Conservation (phyloP, 2,329 filamentous ascomycete species). For the Diplodia seriata region DNA sequence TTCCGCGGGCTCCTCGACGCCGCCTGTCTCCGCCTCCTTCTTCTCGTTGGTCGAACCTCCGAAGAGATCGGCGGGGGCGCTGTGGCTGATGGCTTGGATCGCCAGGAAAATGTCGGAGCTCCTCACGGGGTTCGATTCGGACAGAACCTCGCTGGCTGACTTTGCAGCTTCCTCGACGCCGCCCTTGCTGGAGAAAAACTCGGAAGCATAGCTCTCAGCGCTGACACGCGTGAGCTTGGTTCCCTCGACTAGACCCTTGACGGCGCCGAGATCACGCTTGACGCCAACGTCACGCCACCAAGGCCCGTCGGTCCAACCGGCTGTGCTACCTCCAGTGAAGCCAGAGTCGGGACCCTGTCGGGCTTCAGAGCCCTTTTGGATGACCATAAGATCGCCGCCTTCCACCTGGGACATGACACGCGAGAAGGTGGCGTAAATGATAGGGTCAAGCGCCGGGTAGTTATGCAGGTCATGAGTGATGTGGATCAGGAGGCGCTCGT, state of each 20-base stretch:
- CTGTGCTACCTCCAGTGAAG: conserved; percentile 55
- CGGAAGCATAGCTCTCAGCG: conserved; percentile 84
- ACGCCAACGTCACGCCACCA: conserved; percentile 85
- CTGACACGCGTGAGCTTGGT: conserved; percentile 90
- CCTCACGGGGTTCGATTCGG: conserved; percentile 85
- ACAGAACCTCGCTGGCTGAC: conserved; percentile 78
- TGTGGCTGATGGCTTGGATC: conserved; percentile 82
- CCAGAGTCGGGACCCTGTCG: conserved; percentile 69
- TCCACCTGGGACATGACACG: conserved; percentile 99
- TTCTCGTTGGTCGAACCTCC: conserved; percentile 62
- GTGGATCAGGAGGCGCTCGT: conserved; percentile 96
- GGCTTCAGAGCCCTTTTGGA: conserved; percentile 90
- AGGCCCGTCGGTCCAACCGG: conserved; percentile 89
- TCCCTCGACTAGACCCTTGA: conserved; percentile 82
- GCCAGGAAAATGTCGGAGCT: conserved; percentile 94
- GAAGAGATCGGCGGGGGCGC: conserved; percentile 71
- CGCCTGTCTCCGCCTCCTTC: conserved; percentile 61
- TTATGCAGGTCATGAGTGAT: conserved; percentile 94
- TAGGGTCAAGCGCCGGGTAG: conserved; percentile 91
- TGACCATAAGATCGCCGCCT: conserved; percentile 90
- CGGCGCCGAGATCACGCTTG: conserved; percentile 77
- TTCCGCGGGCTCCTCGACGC: conserved; percentile 62
- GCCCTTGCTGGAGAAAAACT: conserved; percentile 80
- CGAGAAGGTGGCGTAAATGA: conserved; percentile 90
- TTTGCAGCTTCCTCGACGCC: conserved; percentile 82